Evolutionary conservation across 805 yeast species (phyloP).

Genomic region (Cyberlindnera maclurae): DNA sequence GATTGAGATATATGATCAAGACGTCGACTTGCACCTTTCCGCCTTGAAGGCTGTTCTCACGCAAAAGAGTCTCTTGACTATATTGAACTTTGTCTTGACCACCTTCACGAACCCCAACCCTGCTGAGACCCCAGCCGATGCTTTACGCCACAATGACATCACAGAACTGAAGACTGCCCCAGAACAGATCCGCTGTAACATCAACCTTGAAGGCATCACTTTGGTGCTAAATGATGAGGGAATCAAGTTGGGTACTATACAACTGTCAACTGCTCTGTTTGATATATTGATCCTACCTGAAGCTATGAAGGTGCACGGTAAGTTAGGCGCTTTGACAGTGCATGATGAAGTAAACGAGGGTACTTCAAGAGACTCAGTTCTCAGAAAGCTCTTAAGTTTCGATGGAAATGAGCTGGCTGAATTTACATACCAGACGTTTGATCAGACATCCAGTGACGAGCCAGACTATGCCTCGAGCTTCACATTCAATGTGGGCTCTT

Average conservation of each 20-base stretch:
- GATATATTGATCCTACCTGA: conserved; percentile 65
- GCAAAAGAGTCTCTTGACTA: conserved; percentile 68
- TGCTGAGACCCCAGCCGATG: conserved; percentile 62
- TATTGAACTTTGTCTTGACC: conserved; percentile 73
- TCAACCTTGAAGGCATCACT: conserved; percentile 66
- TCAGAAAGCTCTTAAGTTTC: conserved; percentile 65
- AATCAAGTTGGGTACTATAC: conserved; percentile 69
- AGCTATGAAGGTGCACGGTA: conserved; percentile 62
- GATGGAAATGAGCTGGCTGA: conserved; percentile 80
- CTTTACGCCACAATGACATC: conserved; percentile 59
- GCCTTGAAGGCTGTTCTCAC: conserved; percentile 71
- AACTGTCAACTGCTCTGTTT: conserved; percentile 66
- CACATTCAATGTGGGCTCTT: conserved; percentile 66
- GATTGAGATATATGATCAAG: conserved; percentile 73
- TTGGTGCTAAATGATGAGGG: conserved; percentile 79
- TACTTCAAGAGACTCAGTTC: conserved; percentile 47
- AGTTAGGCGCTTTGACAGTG: conserved; percentile 70
- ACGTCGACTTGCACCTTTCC: conserved; percentile 63
- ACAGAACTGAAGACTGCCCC: conserved; percentile 54
- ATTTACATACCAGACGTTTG: conserved; percentile 76
- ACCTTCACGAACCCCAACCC: conserved; percentile 85
- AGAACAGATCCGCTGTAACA: conserved; percentile 61
- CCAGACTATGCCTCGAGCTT: conserved; percentile 46
- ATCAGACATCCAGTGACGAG: conserved; percentile 39
- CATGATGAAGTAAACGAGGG: conserved; percentile 71